phyloP scores from a whole-genome alignment of 345 rosid species.

The Psidium guajava region DNA sequence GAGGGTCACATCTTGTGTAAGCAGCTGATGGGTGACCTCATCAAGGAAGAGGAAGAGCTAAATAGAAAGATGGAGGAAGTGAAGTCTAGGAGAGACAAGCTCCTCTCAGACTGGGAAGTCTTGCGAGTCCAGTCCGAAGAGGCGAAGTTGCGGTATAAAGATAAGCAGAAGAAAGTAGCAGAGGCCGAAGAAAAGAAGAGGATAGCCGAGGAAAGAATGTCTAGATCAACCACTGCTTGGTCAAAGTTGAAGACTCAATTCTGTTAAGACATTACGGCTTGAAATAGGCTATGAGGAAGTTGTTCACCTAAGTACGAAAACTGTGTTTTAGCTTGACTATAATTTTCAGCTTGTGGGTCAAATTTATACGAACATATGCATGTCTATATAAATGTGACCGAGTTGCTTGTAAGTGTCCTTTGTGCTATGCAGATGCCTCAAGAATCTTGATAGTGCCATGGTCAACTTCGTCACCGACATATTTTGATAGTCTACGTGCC shows the following conservation, averaged over 20 bases:
- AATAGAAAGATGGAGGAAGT: background rate
- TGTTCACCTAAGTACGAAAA: background rate
- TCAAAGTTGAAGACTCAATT: slow-evolving; percentile 1
- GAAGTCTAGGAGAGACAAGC: background rate
- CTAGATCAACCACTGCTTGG: slow-evolving; percentile 4
- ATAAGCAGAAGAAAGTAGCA: background rate
- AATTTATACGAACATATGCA: too few relatives aligned
- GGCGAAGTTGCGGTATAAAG: background rate
- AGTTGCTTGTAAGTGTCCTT: too few relatives aligned
- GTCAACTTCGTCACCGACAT: too few relatives aligned
- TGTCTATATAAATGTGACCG: too few relatives aligned
- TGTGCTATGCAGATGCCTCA: too few relatives aligned
- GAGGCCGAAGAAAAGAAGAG: slow-evolving; percentile 7
- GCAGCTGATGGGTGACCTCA: background rate
- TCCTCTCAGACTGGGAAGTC: background rate
- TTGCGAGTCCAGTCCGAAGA: slow-evolving; percentile 1
- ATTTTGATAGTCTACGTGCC: too few relatives aligned
- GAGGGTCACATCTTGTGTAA: background rate
- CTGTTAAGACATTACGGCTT: background rate
- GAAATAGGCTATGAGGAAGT: background rate
- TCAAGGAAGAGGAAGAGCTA: background rate
- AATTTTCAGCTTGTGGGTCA: too few relatives aligned
- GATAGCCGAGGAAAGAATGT: slow-evolving; percentile 8
- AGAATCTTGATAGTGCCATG: too few relatives aligned
- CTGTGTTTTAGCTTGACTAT: background rate